These are phyloP conservation scores for Arachis monticola DNA, from an alignment of 331 rosid genomes.

Conservation along the genomic window DNA sequence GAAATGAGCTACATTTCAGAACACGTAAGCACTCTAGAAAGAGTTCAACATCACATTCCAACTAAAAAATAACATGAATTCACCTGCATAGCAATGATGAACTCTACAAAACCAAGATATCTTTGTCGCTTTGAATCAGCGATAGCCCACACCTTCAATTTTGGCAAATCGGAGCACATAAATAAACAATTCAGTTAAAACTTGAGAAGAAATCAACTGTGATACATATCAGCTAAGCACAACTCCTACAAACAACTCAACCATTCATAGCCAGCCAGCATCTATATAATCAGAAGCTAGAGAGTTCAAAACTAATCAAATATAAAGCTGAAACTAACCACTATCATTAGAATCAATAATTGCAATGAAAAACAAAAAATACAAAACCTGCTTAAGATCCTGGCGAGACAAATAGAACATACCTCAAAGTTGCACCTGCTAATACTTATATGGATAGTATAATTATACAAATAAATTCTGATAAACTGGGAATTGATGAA, in stretches of 20 bases:
- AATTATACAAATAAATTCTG: no score
- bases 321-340: neutral
- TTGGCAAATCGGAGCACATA: slow-evolving; percentile 15
- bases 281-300: neutral
- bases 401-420: no score
- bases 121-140: slow-evolving; percentile 92
- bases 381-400: no score
- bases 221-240: slow-evolving; percentile 6
- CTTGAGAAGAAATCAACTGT: neutral
- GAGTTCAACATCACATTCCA: no score
- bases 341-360: neutral
- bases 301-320: slow-evolving; percentile 22
- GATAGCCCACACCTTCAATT: slow-evolving; percentile 80
- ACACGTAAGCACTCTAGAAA: no score
- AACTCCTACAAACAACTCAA: slow-evolving; percentile 6
- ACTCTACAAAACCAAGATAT: slow-evolving; percentile 81
- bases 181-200: slow-evolving; percentile 25
- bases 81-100: slow-evolving; percentile 39
- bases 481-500: no score
- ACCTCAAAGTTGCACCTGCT: no score
- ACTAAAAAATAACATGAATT: no score
- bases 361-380: no score
- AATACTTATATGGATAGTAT: no score
- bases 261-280: slow-evolving; percentile 11
- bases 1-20: no score